Evolutionary conservation across 139 green algal genomes (phyloP), one percentile per base, ranked within the genome.

Genomic region (Chlamydomonas sp.): DNA sequence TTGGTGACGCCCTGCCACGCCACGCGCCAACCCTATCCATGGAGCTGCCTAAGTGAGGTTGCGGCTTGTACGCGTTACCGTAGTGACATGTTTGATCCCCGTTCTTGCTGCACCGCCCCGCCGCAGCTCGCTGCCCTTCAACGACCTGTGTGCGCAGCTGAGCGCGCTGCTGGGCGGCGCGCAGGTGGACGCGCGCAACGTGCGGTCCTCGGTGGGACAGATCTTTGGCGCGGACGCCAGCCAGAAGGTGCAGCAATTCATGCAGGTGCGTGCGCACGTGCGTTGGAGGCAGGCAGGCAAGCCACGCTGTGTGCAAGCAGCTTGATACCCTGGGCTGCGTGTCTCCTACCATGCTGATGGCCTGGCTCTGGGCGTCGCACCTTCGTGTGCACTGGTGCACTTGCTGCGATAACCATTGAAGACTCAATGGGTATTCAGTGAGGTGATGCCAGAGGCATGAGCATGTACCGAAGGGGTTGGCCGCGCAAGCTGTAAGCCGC

Each of bases 171-270:
- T 93, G 74, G 91, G 89, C 17, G 79, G 72, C 31, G 14, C 3
- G 15, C 73, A 17, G 16, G 72, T 87, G 17, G 15, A 86, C 71
- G 61, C 86, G 49, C 12, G 86, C 81, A 84, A 79, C 69, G 68
- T 84, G 63, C 89, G 84, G 20, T 63, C 49, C 20, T 60, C 63
- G 61, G 82, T 91, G 73, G 79, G 84, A 6, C 66, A 57, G n/a
- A 59, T 89, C 9, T 90, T 90, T 73, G 90, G 87, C 2, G 87
- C 74, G 9, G 90, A 91, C 66, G 20, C 79, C 60, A 85, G 79
- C 20, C 20, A n/a, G 72, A 88, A 89, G 71, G 66, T 86, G 15
- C 71, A 80, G 66, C 61, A 89, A 61, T 87, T 88, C 78, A 80
- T 89, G 63, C 74, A 88, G 67, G n/a, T 80, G 66, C 66, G 66